Percentiles rank a stretch among this genome's conserved stretches.
Conservation (phyloP, 495 filamentous ascomycete species). For the Hyaloscypha hepaticicola region DNA sequence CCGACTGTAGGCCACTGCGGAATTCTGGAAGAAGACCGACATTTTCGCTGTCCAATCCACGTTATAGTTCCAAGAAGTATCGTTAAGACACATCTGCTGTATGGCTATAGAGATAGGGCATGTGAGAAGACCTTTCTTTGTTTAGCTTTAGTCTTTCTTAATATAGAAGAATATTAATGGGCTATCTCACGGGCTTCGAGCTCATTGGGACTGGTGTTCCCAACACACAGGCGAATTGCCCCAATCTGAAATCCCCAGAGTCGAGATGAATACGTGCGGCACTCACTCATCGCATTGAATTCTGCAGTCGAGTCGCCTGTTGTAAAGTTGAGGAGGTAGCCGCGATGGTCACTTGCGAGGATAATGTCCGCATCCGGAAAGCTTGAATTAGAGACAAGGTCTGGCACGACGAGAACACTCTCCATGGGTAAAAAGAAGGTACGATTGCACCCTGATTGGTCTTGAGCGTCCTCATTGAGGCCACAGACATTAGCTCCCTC, state of each 20-base stretch:
- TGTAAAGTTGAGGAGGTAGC: slow-evolving; percentile 11
- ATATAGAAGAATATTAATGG: background rate
- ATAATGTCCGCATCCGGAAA: slow-evolving; percentile 19
- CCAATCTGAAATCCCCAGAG: slow-evolving; percentile 10
- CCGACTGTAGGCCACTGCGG: background rate
- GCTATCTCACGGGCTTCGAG: background rate
- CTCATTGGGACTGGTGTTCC: background rate
- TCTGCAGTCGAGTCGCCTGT: slow-evolving; percentile 2
- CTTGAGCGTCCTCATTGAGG: background rate
- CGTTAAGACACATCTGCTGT: background rate
- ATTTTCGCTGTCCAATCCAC: background rate
- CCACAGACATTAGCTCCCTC: background rate
- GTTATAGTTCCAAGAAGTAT: background rate
- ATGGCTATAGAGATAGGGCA: background rate
- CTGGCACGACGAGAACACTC: slow-evolving; percentile 7
- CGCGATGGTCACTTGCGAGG: slow-evolving; percentile 20
- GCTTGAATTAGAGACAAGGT: slow-evolving; percentile 3
- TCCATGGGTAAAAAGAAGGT: slow-evolving; percentile 19
- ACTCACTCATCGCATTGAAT: slow-evolving; percentile 13
- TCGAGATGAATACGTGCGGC: slow-evolving; percentile 13
- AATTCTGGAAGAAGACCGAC: background rate
- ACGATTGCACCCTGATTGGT: slow-evolving; percentile 5
- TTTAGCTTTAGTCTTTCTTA: background rate
- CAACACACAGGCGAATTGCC: slow-evolving; percentile 15
- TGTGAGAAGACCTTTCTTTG: background rate